Evolutionary conservation across 129 eudicot species (phyloP).

Genomic region (Sambucus nigra): DNA sequence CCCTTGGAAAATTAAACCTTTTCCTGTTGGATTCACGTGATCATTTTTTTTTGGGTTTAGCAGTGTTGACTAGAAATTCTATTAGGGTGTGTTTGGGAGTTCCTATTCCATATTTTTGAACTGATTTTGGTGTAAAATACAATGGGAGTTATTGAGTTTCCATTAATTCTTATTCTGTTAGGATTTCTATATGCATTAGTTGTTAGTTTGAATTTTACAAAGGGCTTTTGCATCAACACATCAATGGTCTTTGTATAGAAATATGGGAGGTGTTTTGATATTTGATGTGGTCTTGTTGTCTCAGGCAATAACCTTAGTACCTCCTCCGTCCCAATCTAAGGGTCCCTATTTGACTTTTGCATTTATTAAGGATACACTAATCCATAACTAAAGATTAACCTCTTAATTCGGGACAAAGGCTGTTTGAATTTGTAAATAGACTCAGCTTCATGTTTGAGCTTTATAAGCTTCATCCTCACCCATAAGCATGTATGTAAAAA

Average conservation of each 20-base stretch:
- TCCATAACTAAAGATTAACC: too few relatives aligned
- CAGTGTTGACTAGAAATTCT: constrained; percentile 1
- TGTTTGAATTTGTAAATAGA: too few relatives aligned
- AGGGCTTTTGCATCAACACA: not conserved
- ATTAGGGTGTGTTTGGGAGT: too few relatives aligned
- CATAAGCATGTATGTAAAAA: too few relatives aligned
- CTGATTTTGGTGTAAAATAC: too few relatives aligned
- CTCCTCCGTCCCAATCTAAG: not conserved
- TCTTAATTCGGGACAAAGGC: too few relatives aligned
- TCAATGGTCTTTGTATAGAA: not conserved
- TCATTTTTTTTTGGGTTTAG: not conserved
- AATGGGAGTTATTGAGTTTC: too few relatives aligned
- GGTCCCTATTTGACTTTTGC: not conserved
- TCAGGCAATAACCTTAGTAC: not conserved
- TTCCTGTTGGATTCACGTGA: not conserved
- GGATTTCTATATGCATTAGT: not conserved
- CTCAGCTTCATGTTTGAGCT: too few relatives aligned
- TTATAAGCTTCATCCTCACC: too few relatives aligned
- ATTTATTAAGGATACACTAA: too few relatives aligned
- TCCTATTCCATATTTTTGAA: too few relatives aligned
- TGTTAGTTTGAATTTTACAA: not conserved
- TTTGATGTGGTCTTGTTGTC: not conserved
- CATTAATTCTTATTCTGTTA: not conserved
- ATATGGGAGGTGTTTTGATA: too few relatives aligned
- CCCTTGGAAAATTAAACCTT: not conserved